These are phyloP conservation scores for Heritiera littoralis DNA, from an alignment of 345 rosid genomes.

Conservation along the genomic window DNA sequence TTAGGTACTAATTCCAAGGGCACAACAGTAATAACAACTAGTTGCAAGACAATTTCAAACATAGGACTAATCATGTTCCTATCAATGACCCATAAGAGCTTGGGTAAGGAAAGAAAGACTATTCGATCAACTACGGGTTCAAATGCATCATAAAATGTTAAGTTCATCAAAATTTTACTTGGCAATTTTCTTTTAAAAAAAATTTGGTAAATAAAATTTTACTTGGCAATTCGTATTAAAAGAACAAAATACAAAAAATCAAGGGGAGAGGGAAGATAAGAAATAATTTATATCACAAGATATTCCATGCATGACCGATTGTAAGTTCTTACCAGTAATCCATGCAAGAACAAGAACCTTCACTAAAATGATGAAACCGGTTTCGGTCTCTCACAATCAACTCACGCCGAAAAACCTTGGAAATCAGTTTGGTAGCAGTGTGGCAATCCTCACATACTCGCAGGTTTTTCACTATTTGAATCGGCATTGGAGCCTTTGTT, in stretches of 20 bases:
- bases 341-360: conserved; percentile 68
- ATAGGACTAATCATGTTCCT: too few relatives aligned
- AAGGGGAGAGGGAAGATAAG: background rate
- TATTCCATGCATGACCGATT: too few relatives aligned
- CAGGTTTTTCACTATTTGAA: conserved; percentile 76
- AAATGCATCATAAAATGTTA: background rate
- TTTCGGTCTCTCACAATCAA: conserved; percentile 73
- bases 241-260: background rate
- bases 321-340: conserved; percentile 59
- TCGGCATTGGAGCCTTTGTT: conserved; percentile 30
- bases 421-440: conserved; percentile 62
- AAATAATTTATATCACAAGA: background rate
- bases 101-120: too few relatives aligned
- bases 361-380: conserved; percentile 73
- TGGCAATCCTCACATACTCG: conserved; percentile 78
- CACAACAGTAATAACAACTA: too few relatives aligned
- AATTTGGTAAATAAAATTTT: background rate
- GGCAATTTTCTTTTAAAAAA: background rate
- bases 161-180: background rate
- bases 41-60: too few relatives aligned
- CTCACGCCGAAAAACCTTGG: conserved; percentile 58
- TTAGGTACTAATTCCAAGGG: too few relatives aligned
- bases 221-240: background rate
- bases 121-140: background rate
- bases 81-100: too few relatives aligned